Percentiles rank a stretch among this genome's conserved stretches.
Conservation (phyloP, 2,329 filamentous ascomycete species). For the Microsporum audouinii region DNA sequence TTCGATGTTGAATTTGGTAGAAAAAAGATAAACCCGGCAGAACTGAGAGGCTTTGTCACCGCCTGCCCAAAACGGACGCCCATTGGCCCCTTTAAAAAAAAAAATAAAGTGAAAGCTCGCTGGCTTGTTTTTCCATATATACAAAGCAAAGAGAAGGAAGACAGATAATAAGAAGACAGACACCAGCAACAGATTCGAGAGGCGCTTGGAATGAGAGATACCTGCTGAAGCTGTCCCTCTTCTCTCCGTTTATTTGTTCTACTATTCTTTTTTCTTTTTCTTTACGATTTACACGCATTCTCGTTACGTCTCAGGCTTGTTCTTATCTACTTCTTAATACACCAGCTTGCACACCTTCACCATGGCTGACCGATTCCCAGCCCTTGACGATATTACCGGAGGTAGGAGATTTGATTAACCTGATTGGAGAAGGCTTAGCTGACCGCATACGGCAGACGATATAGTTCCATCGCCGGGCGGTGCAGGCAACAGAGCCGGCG, state of each 20-base stretch:
- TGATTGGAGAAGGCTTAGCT: background rate
- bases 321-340: conserved; percentile 6
- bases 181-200: background rate
- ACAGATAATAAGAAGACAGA: background rate
- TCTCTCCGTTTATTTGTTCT: background rate
- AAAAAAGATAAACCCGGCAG: background rate
- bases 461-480: conserved; percentile 19
- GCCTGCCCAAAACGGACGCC: background rate
- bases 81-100: background rate
- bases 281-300: conserved; percentile 1
- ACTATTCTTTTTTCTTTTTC: background rate
- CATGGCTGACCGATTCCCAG: conserved; percentile 72
- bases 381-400: conserved; percentile 57
- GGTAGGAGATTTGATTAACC: background rate
- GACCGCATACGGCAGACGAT: conserved; percentile 17
- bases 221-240: background rate
- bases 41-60: background rate
- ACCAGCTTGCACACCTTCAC: background rate
- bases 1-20: background rate
- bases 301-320: conserved; percentile 6
- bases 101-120: background rate
- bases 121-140: background rate
- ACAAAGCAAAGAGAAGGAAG: background rate
- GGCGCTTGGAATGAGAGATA: background rate
- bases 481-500: conserved; percentile 9